These are phyloP conservation scores for Coniella vitis DNA, from an alignment of 2,329 filamentous ascomycete genomes.

Conservation along the genomic window DNA sequence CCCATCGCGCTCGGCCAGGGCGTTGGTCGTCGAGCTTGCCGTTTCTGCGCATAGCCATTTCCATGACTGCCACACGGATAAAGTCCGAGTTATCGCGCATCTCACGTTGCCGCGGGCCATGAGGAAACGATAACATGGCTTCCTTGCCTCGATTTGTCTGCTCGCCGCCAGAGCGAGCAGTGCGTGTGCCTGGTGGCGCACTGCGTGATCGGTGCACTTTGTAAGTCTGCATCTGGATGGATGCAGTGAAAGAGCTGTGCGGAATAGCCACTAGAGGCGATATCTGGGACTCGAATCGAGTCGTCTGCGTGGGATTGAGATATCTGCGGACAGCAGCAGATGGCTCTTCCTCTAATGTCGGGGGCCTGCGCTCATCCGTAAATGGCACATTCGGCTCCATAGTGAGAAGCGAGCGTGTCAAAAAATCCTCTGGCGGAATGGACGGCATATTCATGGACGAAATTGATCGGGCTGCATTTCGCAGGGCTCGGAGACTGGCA, in stretches of 20 bases:
- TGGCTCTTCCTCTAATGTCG: conserved; percentile 55
- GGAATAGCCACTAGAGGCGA: conserved; percentile 16
- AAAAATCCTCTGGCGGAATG: conserved; percentile 58
- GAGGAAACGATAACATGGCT: conserved; percentile 28
- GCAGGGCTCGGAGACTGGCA: conserved; percentile 57
- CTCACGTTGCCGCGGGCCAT: conserved; percentile 54
- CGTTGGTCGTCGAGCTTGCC: conserved; percentile 61
- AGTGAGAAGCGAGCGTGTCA: conserved; percentile 60
- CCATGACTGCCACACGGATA: conserved; percentile 64
- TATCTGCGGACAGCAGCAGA: conserved; percentile 61
- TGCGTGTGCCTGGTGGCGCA: conserved; percentile 21
- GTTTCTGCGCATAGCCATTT: conserved; percentile 62
- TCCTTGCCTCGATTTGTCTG: conserved; percentile 23
- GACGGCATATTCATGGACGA: conserved; percentile 57
- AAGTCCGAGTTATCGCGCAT: conserved; percentile 66
- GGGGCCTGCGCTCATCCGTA: conserved; percentile 60
- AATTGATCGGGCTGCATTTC: conserved; percentile 57
- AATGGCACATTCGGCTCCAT: conserved; percentile 61
- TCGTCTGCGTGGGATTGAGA: conserved; percentile 54
- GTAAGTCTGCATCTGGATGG: conserved; percentile 68
- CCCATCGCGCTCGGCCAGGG: conserved; percentile 61
- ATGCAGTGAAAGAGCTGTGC: conserved; percentile 48
- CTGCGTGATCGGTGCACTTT: conserved; percentile 47
- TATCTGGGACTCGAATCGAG: conserved; percentile 35
- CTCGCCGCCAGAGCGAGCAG: conserved; percentile 9